Evolutionary conservation across 169 alveolate species (phyloP).

Genomic region (Plasmodium knowlesi): DNA sequence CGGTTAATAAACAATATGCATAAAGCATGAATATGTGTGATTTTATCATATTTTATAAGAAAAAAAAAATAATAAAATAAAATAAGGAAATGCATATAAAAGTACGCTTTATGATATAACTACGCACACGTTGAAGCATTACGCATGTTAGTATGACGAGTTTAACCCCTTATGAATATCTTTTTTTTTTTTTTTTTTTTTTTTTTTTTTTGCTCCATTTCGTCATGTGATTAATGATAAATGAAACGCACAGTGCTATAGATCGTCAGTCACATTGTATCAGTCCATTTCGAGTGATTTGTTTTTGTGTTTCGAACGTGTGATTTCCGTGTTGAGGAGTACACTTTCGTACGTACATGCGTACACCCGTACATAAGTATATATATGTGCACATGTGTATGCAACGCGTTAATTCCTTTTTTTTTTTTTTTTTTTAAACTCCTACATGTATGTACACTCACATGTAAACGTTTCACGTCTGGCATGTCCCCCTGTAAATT

Average conservation of each 20-base stretch:
- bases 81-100: background rate
- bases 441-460: background rate
- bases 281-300: background rate
- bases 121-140: background rate
- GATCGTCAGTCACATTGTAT: background rate
- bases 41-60: background rate
- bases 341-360: background rate
- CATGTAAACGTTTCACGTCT: background rate
- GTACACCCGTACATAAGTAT: background rate
- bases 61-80: background rate
- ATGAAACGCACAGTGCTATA: background rate
- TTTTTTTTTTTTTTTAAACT: background rate
- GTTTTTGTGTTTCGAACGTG: background rate
- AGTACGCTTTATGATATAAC: background rate
- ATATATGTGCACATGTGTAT: background rate
- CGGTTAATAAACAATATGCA: background rate
- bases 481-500: background rate
- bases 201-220: background rate
- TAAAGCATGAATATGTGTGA: background rate
- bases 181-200: background rate
- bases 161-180: background rate
- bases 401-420: constrained; percentile 1
- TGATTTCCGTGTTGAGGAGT: background rate
- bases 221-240: background rate
- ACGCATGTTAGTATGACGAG: background rate